phyloP scores from a whole-genome alignment of 2,329 filamentous ascomycete genomes.

The Fusarium staphyleae region DNA sequence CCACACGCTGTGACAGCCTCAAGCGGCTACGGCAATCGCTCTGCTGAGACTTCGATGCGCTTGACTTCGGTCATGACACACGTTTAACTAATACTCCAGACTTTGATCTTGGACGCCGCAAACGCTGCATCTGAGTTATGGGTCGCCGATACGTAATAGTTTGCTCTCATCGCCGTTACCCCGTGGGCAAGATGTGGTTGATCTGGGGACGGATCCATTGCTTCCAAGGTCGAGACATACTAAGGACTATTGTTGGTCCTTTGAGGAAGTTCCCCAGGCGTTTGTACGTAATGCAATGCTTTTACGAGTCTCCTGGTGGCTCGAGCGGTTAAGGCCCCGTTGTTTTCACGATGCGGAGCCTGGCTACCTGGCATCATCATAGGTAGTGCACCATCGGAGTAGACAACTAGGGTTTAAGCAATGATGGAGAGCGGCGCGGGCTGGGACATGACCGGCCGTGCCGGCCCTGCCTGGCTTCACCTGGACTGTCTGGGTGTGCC shows the following conservation, averaged over 20 bases:
- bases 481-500: conserved; percentile 12
- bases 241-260: conserved; percentile 9
- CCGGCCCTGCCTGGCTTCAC: conserved; percentile 29
- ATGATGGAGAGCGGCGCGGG: conserved; percentile 18
- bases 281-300: conserved; percentile 40
- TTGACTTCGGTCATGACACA: conserved; percentile 10
- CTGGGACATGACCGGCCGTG: conserved; percentile 37
- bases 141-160: conserved; percentile 39
- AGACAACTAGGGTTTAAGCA: conserved; percentile 16
- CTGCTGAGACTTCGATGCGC: conserved; percentile 16
- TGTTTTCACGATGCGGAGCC: conserved; percentile 25
- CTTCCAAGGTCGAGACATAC: conserved; percentile 16
- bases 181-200: conserved; percentile 33
- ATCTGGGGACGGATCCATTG: conserved; percentile 40
- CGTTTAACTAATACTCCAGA: conserved; percentile 16
- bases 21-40: conserved; percentile 27
- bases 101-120: conserved; percentile 26
- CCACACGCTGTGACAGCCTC: conserved; percentile 24
- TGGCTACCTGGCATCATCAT: conserved; percentile 2
- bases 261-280: conserved; percentile 26
- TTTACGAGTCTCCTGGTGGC: conserved; percentile 20
- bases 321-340: conserved; percentile 17
- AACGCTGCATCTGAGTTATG: conserved; percentile 29
- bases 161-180: conserved; percentile 32
- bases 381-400: conserved; percentile 3